phyloP scores from a whole-genome alignment of 1,284 basidiomycete genomes.

The Athelia sp. region DNA sequence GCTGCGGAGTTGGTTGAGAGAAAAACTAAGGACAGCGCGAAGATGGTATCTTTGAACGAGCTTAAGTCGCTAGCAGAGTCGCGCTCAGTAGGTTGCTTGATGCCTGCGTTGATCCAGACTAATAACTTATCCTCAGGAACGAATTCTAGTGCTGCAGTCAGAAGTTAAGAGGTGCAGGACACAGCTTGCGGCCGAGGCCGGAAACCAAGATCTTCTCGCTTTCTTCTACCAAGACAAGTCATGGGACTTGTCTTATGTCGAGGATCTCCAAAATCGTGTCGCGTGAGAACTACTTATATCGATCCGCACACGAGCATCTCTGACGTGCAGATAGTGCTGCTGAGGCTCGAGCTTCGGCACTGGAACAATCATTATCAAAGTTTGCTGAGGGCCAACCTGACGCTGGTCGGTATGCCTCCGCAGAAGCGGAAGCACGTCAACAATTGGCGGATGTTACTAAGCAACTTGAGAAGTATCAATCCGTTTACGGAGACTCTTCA shows the following conservation, averaged over 20 bases:
- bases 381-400: constrained; percentile 45
- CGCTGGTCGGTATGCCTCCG: constrained; percentile 37
- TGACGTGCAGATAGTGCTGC: constrained; percentile 37
- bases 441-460: constrained; percentile 41
- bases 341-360: constrained; percentile 42
- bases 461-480: constrained; percentile 57
- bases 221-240: constrained; percentile 62
- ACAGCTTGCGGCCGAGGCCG: constrained; percentile 69
- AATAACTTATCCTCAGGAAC: constrained; percentile 43
- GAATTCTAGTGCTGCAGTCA: constrained; percentile 68
- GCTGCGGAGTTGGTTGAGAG: constrained; percentile 71
- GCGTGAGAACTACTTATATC: constrained; percentile 36
- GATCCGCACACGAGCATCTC: constrained; percentile 7
- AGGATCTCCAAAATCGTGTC: constrained; percentile 55
- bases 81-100: constrained; percentile 46
- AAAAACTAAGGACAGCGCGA: constrained; percentile 62
- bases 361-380: constrained; percentile 45
- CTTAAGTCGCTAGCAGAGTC: constrained; percentile 68
- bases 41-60: constrained; percentile 64
- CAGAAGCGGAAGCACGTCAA: constrained; percentile 50
- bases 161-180: constrained; percentile 77
- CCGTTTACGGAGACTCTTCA: constrained; percentile 55
- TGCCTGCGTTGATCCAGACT: not conserved
- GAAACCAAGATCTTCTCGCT: constrained; percentile 67
- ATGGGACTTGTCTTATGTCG: constrained; percentile 59